Evolutionary conservation across 2,329 filamentous ascomycete genomes (phyloP), one percentile per base, ranked within the genome.

Genomic region (Sphaerulina vaccinii): DNA sequence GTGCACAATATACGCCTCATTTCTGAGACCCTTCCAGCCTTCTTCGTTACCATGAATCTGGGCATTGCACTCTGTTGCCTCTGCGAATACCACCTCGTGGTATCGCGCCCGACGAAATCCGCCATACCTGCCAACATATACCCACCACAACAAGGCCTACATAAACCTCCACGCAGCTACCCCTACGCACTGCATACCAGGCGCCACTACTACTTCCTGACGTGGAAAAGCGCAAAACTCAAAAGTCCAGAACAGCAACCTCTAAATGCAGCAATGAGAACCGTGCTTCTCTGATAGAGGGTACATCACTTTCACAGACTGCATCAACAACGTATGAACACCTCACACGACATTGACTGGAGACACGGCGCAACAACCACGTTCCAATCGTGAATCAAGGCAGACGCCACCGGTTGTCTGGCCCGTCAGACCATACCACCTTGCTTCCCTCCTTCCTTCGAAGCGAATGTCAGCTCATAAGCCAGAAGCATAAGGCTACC

Each of bases 1-100:
- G 22, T 46, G 41, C 40, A 27, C 33, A 40, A 38, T 45, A 21
- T 38, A 39, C 49, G 49, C 49, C 49, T 51, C 49, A 45, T 39
- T 46, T 38, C 10, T 3, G 21, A 22, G 24, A 39, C 42, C 42
- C 36, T 51, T 37, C 42, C 15, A 44, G 19, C 33, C 42, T 29
- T 35, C 16, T 15, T 45, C 33, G 39, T 22, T 46, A 22, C 37
- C 38, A 49, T 33, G 29, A 24, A 18, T 21, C 35, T 24, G 46
- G 22, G 29, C 37, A 37, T 47, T 21, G 33, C 22, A 21, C 42
- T 36, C 23, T 18, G 36, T 16, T 38, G 36, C 19, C 36, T 38
- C 8, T 15, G 3, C 18, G 9, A 18, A 6, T 19, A 15, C 36
- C 15, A n/a, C 16, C 15, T 19, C 16, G n/a, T 18, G n/a, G 13